A percentile compares a stretch with the other conserved stretches of the same genome.
These are phyloP conservation scores for Naegleria lovaniensis DNA, from an alignment of 208 protist species.

Conservation along the genomic window DNA sequence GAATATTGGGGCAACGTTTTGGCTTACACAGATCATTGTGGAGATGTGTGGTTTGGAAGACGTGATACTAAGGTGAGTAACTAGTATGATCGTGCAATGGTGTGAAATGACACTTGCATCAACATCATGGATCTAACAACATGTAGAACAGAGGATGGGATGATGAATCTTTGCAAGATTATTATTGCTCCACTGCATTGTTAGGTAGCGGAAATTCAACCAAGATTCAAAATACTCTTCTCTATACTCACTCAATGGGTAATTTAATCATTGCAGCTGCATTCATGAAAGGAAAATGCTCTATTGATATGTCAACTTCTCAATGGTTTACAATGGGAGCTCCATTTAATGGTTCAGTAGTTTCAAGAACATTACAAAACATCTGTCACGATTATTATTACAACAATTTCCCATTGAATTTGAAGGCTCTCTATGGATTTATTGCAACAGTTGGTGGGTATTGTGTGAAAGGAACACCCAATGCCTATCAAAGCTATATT, in stretches of 20 bases:
- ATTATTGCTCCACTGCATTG: neutral
- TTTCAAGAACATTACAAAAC: neutral
- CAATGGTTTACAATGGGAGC: neutral
- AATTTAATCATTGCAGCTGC: neutral
- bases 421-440: neutral
- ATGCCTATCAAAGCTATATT: neutral
- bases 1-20: constrained; percentile 6
- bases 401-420: neutral
- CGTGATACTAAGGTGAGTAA: neutral
- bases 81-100: no score
- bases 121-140: no score
- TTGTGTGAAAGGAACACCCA: neutral
- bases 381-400: constrained; percentile 8
- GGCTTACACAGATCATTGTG: neutral
- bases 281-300: neutral
- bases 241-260: constrained; percentile 8
- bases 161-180: neutral
- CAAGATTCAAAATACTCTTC: neutral
- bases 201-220: neutral
- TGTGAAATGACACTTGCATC: no score
- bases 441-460: neutral
- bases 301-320: neutral
- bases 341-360: neutral
- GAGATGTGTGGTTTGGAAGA: neutral
- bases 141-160: constrained; percentile 1